These are phyloP conservation scores for Hypomyces rosellus DNA, from an alignment of 2,329 filamentous ascomycete genomes.

Conservation along the genomic window DNA sequence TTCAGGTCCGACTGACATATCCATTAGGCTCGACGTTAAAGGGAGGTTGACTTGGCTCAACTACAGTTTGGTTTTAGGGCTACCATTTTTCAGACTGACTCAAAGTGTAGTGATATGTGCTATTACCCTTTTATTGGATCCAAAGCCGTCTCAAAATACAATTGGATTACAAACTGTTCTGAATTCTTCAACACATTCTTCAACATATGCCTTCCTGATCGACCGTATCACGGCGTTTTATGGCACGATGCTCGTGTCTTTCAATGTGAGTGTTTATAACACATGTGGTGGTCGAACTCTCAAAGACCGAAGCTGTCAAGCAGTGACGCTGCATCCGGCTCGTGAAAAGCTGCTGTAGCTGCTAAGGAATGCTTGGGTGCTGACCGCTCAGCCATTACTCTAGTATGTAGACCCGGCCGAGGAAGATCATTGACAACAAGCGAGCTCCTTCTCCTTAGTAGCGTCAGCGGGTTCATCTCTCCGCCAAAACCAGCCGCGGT, in stretches of 20 bases:
- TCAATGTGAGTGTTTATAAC: no score
- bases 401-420: conserved; percentile 14
- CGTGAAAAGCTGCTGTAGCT: conserved; percentile 74
- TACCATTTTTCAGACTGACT: no score
- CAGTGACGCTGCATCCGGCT: conserved; percentile 84
- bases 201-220: no score
- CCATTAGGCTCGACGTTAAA: no score
- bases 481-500: conserved; percentile 33
- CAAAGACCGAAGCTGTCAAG: conserved; percentile 92
- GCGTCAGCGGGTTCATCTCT: conserved; percentile 57
- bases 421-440: conserved; percentile 74
- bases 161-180: background rate
- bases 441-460: conserved; percentile 66
- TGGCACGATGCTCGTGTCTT: no score
- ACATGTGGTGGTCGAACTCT: background rate
- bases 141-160: background rate
- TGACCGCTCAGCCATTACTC: conserved; percentile 22
- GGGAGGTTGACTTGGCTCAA: no score
- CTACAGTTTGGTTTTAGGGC: no score
- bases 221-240: no score
- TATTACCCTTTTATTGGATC: background rate
- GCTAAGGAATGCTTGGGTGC: conserved; percentile 41
- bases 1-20: no score
- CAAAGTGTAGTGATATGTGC: no score
- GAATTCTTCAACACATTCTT: no score